A percentile compares a stretch with the other conserved stretches of the same genome.
phyloP scores from a whole-genome alignment of 2,329 filamentous ascomycete species.

The Fusarium agapanthi region DNA sequence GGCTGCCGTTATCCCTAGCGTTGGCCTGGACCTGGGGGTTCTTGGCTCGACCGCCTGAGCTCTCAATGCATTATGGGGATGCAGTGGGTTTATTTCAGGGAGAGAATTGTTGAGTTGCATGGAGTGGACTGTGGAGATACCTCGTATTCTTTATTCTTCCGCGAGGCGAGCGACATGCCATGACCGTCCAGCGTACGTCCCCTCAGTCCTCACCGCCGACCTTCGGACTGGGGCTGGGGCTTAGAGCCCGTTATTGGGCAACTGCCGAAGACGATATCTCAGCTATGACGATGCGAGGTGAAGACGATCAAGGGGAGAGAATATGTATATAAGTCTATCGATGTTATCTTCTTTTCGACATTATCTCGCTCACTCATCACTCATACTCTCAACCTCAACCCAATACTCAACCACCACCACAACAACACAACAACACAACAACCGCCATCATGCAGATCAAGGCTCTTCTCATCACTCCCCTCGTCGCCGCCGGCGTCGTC shows the following conservation, averaged over 20 bases:
- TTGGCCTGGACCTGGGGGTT: background rate
- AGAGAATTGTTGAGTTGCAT: background rate
- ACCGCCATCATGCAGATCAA: conserved; percentile 44
- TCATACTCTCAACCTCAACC: background rate
- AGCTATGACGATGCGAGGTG: conserved; percentile 7
- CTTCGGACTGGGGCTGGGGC: background rate
- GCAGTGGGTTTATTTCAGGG: background rate
- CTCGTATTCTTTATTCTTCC: conserved; percentile 18
- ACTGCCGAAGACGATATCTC: background rate
- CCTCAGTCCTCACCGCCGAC: background rate
- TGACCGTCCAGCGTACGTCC: no score
- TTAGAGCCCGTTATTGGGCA: background rate
- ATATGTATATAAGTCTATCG: conserved; percentile 26
- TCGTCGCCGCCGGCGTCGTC: conserved; percentile 41
- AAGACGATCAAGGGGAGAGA: background rate
- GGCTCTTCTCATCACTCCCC: conserved; percentile 36
- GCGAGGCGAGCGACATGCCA: background rate
- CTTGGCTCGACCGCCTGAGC: background rate
- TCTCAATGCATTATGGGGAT: background rate
- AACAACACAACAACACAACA: background rate
- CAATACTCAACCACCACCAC: background rate
- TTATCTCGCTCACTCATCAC: conserved; percentile 8
- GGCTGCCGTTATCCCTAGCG: conserved; percentile 5
- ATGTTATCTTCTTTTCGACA: background rate
- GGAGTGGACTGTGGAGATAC: background rate